Percentiles rank a stretch among this genome's conserved stretches.
Evolutionary conservation across 2,329 filamentous ascomycete species (phyloP).

Genomic region (Nannizziopsis arthrosporioides): DNA sequence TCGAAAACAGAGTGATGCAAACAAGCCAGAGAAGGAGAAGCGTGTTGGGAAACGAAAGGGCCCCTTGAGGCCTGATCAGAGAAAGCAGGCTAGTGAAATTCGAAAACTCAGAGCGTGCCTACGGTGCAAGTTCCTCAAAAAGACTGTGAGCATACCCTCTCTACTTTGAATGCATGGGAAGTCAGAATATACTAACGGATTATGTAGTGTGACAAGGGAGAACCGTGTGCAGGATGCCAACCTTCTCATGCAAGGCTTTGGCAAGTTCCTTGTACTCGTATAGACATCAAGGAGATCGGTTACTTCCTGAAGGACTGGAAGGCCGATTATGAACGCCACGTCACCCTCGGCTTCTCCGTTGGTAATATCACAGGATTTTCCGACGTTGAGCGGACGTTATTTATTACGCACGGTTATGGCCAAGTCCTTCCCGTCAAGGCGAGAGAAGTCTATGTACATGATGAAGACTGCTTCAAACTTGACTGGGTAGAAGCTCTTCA

Average conservation of each 20-base stretch:
- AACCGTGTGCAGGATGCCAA: slow-evolving; percentile 89
- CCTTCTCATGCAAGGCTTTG: slow-evolving; percentile 89
- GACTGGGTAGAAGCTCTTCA: slow-evolving; percentile 84
- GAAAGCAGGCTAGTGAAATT: slow-evolving; percentile 94
- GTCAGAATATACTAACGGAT: slow-evolving; percentile 5
- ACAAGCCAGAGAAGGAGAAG: slow-evolving; percentile 84
- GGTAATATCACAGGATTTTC: slow-evolving; percentile 87
- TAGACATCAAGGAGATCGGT: slow-evolving; percentile 95
- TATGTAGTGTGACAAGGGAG: slow-evolving; percentile 71
- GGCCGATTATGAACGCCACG: slow-evolving; percentile 86
- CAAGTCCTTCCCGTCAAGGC: slow-evolving; percentile 87
- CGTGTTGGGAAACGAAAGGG: slow-evolving; percentile 84
- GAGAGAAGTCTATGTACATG: slow-evolving; percentile 81
- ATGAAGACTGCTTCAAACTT: slow-evolving; percentile 83
- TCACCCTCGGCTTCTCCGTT: slow-evolving; percentile 75
- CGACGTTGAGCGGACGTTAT: slow-evolving; percentile 54
- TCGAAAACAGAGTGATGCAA: slow-evolving; percentile 58
- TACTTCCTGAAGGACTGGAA: slow-evolving; percentile 99
- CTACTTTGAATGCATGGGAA: background rate
- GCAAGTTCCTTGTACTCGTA: slow-evolving; percentile 95
- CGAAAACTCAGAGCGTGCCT: slow-evolving; percentile 87
- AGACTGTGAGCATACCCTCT: slow-evolving; percentile 46
- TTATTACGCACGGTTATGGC: slow-evolving; percentile 93
- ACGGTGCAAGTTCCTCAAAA: slow-evolving; percentile 97
- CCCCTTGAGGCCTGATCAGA: slow-evolving; percentile 80